Evolutionary conservation across 352 stramenopile genomes (phyloP).

Genomic region (Phytophthora tentaculata): DNA sequence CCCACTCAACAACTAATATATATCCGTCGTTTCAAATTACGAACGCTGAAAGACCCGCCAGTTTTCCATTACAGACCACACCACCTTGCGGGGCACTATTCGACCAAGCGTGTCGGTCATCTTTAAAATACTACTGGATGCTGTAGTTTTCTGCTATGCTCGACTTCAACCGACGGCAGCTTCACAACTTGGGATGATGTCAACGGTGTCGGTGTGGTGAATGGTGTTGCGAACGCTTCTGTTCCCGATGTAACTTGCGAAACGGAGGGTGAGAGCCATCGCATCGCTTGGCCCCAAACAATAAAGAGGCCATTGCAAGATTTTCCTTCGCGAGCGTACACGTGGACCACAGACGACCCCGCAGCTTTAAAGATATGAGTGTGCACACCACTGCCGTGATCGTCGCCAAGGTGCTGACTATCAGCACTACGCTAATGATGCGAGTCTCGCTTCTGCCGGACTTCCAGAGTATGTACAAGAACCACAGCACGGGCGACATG

Average conservation of each 20-base stretch:
- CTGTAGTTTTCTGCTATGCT: conserved; percentile 32
- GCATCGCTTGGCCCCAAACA: no score
- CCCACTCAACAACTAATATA: no score
- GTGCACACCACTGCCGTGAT: background rate
- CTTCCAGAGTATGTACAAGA: conserved; percentile 2
- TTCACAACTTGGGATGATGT: no score
- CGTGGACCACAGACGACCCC: no score
- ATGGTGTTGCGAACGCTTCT: no score
- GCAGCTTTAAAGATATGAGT: background rate
- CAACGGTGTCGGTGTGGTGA: no score
- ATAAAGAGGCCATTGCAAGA: no score
- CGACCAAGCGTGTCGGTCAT: conserved; percentile 30
- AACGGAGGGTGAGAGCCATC: no score
- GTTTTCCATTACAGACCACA: conserved; percentile 11
- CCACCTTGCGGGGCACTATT: no score
- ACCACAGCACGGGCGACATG: conserved; percentile 38
- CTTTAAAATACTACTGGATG: conserved; percentile 30
- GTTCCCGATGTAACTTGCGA: no score
- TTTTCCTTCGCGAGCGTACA: no score
- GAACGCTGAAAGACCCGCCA: background rate
- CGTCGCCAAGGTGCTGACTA: background rate
- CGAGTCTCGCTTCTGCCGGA: background rate
- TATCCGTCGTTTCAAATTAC: no score
- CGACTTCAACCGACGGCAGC: conserved; percentile 41
- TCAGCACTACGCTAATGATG: background rate